Percentiles rank a stretch among this genome's conserved stretches.
phyloP scores from a whole-genome alignment of 495 filamentous ascomycete genomes.

The Daldinia grandis region DNA sequence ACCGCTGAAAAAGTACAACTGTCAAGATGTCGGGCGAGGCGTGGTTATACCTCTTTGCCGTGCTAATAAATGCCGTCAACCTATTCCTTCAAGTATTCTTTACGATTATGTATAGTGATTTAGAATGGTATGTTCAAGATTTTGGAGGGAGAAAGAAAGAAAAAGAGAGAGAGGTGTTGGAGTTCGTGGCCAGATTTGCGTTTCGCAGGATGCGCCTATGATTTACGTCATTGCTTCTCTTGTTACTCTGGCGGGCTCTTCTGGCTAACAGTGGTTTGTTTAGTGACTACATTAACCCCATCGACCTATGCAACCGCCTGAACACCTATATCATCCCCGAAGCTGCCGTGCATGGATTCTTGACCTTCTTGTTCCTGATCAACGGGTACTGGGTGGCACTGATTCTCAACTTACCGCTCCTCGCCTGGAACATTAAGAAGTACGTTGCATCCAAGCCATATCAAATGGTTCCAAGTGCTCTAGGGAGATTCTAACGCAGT shows the following conservation, averaged over 20 bases:
- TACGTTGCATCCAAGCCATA: slow-evolving; percentile 54
- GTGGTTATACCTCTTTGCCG: slow-evolving; percentile 98
- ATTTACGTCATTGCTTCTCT: slow-evolving; percentile 39
- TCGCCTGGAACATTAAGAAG: slow-evolving; percentile 98
- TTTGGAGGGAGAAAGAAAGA: not conserved
- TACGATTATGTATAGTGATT: slow-evolving; percentile 99
- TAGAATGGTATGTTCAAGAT: slow-evolving; percentile 84
- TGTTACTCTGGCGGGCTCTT: not conserved
- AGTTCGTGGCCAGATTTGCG: not conserved
- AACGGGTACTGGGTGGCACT: slow-evolving; percentile 99
- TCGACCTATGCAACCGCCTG: slow-evolving; percentile 99
- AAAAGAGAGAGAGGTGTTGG: not conserved
- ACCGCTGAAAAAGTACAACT: slow-evolving; percentile 22
- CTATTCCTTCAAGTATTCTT: slow-evolving; percentile 99
- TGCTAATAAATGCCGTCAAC: slow-evolving; percentile 99
- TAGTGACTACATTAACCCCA: slow-evolving; percentile 99
- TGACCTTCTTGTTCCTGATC: slow-evolving; percentile 94
- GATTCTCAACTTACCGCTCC: slow-evolving; percentile 88
- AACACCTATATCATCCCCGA: slow-evolving; percentile 99
- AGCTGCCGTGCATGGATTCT: slow-evolving; percentile 94
- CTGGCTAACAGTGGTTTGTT: slow-evolving; percentile 35
- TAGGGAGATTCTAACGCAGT: slow-evolving; percentile 34
- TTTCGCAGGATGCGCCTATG: slow-evolving; percentile 20
- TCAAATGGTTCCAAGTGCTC: not conserved
- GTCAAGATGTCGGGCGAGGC: slow-evolving; percentile 96